Evolutionary conservation across 2,329 filamentous ascomycete genomes (phyloP).

Genomic region (Botryotinia convoluta): DNA sequence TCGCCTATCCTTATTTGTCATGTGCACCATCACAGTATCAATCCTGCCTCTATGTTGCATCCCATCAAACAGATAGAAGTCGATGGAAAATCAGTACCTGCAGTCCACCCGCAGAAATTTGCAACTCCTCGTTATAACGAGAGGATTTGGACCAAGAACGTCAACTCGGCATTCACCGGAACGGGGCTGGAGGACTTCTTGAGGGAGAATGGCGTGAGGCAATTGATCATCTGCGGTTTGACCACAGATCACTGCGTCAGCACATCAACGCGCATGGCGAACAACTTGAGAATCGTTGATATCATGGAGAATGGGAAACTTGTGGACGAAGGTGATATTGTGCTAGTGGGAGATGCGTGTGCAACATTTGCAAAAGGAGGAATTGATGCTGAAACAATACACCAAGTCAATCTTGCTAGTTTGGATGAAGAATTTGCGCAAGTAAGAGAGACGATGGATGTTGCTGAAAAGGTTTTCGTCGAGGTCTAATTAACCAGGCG

Average conservation of each 20-base stretch:
- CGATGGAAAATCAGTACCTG: neutral
- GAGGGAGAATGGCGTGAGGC: neutral
- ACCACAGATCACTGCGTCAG: constrained; percentile 6
- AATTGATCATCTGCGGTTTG: constrained; percentile 8
- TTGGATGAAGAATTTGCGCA: constrained; percentile 5
- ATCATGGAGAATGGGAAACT: neutral
- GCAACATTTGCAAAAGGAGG: neutral
- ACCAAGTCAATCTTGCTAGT: constrained; percentile 7
- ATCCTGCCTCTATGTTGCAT: neutral
- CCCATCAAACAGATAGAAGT: constrained; percentile 3
- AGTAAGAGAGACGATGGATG: neutral
- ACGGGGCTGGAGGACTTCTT: neutral
- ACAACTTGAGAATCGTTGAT: constrained; percentile 5
- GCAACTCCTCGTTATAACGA: neutral
- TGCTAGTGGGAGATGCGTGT: constrained; percentile 6
- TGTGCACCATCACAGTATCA: constrained; percentile 8
- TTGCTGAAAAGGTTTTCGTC: neutral
- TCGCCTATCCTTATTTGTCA: neutral
- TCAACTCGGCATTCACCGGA: constrained; percentile 2
- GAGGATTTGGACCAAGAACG: neutral
- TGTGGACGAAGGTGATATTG: neutral
- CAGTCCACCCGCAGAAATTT: neutral
- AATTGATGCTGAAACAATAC: constrained; percentile 3
- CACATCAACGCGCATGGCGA: neutral
- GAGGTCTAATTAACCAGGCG: neutral